Evolutionary conservation across 2,329 filamentous ascomycete species (phyloP).

Genomic region (Paecilomyces variotii): DNA sequence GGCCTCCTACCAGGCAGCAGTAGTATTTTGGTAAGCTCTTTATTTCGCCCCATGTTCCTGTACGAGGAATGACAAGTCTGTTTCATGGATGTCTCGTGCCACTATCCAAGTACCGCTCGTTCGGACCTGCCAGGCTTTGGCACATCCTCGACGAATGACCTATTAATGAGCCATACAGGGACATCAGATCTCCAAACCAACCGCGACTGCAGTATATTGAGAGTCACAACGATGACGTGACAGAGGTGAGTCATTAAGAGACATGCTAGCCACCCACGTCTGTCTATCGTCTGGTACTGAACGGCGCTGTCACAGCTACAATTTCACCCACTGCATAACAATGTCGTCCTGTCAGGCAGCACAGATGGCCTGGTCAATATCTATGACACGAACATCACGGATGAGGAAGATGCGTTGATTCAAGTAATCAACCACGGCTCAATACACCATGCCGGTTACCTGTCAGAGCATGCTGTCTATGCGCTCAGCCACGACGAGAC

Average conservation of each 20-base stretch:
- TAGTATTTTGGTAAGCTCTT: conserved; percentile 36
- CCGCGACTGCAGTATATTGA: conserved; percentile 35
- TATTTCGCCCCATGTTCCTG: conserved; percentile 9
- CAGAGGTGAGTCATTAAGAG: conserved; percentile 38
- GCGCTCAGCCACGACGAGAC: conserved; percentile 56
- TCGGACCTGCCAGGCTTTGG: not conserved
- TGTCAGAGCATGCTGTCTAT: conserved; percentile 46
- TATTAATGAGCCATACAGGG: conserved; percentile 30
- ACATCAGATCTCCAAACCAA: conserved; percentile 32
- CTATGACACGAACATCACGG: conserved; percentile 49
- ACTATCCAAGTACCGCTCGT: too few relatives aligned
- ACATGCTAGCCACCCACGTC: not conserved
- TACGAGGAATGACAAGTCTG: not conserved
- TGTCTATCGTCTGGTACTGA: not conserved
- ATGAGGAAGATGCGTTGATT: conserved; percentile 55
- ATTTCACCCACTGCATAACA: conserved; percentile 45
- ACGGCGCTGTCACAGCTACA: conserved; percentile 29
- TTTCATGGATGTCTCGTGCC: not conserved
- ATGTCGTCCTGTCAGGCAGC: conserved; percentile 51
- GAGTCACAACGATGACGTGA: conserved; percentile 52
- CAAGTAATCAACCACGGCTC: conserved; percentile 58
- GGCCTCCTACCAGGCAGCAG: conserved; percentile 32
- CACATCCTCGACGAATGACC: not conserved
- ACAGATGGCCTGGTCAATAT: conserved; percentile 57
- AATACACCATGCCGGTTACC: conserved; percentile 54